Base-by-base conservation (phyloP, 2,329 filamentous ascomycete species). In the Tolypocladium guangdongense region DNA sequence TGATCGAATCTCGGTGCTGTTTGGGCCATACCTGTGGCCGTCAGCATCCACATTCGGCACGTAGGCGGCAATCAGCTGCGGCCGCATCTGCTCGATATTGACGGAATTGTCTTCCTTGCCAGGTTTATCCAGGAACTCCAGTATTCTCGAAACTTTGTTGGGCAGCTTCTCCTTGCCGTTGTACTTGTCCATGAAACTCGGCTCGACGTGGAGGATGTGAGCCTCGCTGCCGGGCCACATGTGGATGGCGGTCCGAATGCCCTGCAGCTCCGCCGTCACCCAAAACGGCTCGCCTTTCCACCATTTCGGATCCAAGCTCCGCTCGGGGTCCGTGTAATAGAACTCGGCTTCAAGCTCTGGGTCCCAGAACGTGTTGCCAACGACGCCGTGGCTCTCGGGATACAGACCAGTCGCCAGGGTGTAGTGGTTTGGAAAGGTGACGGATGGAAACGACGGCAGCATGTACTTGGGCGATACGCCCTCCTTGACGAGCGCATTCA, bases 171-270 rank as follows among this genome's bases (percentile, higher is more conserved):
- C 91, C 0, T 85, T 80, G 10, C 82, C 84, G 60, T 96, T 92
- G 72, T 81, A 99, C 62, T 83, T 86, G 71, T 97, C 93, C 49
- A 97, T 68, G 63, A 89, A 89, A 11, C 82, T 84, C 2, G 91
- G 89, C 57, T 91, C 84, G 20, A 84, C 74, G n/a, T 78, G 75
- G 14, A 82, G 77, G 56, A 95, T 87, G 66, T 90, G 85, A 7
- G 91, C 91, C 71, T 99, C 93, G 45, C 88, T 95, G 2, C 93
- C 93, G 1, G 93, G 93, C 93, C 93, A 99, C 93, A 99, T 99
- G 67, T 99, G 93, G 30, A 99, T 83, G 1, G 90, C 93, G 33
- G 85, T 83, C 54, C 82, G 81, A 35, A 95, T 76, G 7, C 87
- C 87, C 60, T 90, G 86, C 54, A 81, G 82, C 72, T 97, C 93